These are phyloP conservation scores for Carex arenaria DNA, from an alignment of 202 grass and related monocot species.

Conservation along the genomic window DNA sequence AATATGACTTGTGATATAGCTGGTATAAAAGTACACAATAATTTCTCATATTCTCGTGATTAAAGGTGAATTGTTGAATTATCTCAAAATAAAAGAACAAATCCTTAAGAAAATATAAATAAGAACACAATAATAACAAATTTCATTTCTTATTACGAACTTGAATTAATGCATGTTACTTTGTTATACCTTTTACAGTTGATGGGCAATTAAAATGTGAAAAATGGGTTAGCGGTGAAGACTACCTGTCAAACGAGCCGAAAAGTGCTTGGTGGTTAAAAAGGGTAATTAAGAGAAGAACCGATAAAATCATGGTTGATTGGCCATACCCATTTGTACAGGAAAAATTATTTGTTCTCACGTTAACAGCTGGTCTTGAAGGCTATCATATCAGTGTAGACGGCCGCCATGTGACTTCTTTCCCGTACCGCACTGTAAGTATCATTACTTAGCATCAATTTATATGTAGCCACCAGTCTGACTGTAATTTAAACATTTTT, in stretches of 20 bases:
- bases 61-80: background rate
- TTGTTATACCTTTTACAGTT: conserved; percentile 25
- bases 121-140: background rate
- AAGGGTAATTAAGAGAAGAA: conserved; percentile 40
- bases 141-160: background rate
- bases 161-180: conserved; percentile 2
- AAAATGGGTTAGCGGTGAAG: conserved; percentile 45
- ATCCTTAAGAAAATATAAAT: background rate
- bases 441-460: background rate
- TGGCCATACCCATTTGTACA: conserved; percentile 64
- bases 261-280: conserved; percentile 47
- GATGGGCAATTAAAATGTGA: conserved; percentile 64
- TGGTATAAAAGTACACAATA: background rate
- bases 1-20: background rate
- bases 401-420: conserved; percentile 65
- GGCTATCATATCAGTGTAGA: conserved; percentile 70
- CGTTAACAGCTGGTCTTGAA: conserved; percentile 55
- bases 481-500: background rate
- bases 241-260: conserved; percentile 17
- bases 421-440: conserved; percentile 72
- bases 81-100: background rate
- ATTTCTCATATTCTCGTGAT: background rate
- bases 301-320: conserved; percentile 34
- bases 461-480: background rate
- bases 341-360: conserved; percentile 60